phyloP scores from a whole-genome alignment of 2,329 filamentous ascomycete genomes.

The Magnaporthiopsis poae region DNA sequence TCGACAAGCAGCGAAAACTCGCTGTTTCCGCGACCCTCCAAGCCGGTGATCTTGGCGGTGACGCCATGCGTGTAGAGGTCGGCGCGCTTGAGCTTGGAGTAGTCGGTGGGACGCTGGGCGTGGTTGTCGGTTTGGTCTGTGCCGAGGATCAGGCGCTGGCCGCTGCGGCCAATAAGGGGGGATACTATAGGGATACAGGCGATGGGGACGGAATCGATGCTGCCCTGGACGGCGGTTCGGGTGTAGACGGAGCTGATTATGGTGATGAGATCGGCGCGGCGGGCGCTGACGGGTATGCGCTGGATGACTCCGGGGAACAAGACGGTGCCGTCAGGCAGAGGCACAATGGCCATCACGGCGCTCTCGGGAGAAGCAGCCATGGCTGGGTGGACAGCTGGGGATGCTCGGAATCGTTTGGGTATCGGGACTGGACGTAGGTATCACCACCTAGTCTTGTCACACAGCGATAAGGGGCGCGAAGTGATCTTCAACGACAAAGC shows the following conservation, averaged over 20 bases:
- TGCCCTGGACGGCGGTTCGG: constrained; percentile 47
- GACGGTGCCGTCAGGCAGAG: constrained; percentile 68
- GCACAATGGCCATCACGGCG: constrained; percentile 47
- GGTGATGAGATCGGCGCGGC: constrained; percentile 78
- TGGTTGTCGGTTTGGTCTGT: constrained; percentile 40
- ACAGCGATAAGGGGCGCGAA: no score
- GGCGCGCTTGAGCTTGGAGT: constrained; percentile 41
- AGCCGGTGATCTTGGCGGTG: constrained; percentile 65
- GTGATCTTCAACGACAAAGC: no score
- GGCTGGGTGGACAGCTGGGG: no score
- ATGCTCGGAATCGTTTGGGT: no score
- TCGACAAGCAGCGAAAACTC: constrained; percentile 82
- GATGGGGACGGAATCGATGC: constrained; percentile 61
- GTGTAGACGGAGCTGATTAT: constrained; percentile 79
- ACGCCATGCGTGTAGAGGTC: constrained; percentile 80
- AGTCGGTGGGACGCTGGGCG: constrained; percentile 39
- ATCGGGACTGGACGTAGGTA: no score
- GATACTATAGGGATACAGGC: constrained; percentile 81
- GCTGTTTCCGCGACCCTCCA: constrained; percentile 63
- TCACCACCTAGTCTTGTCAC: no score
- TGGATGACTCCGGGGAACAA: constrained; percentile 78
- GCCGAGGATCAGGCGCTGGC: constrained; percentile 64
- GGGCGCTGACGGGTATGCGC: constrained; percentile 68
- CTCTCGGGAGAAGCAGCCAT: constrained; percentile 5
- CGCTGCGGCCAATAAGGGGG: constrained; percentile 61